Evolutionary conservation across 75 land plant genomes (phyloP).

Genomic region (Cupressus sempervirens): DNA sequence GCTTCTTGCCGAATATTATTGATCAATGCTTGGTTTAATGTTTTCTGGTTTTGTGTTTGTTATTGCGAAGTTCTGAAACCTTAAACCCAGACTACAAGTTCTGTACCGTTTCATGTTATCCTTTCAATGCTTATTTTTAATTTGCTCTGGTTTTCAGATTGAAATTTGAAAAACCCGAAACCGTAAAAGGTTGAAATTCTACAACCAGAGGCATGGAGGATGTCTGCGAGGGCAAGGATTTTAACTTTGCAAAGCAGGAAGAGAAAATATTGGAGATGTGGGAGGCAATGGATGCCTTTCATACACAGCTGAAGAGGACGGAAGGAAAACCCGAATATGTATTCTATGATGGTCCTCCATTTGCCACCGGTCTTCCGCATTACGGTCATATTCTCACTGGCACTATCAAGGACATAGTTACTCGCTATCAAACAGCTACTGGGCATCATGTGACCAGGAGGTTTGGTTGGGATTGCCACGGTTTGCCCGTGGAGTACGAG

Average conservation of each 20-base stretch:
- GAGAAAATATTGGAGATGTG: conserved; percentile 61
- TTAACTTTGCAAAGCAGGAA: conserved; percentile 79
- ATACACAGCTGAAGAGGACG: conserved; percentile 74
- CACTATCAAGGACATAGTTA: conserved; percentile 97
- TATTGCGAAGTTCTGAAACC: neutral
- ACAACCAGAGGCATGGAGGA: conserved; percentile 75
- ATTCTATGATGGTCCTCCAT: conserved; percentile 99
- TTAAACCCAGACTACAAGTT: neutral
- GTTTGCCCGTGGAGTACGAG: conserved; percentile 93
- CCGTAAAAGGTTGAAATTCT: neutral
- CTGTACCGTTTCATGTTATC: neutral
- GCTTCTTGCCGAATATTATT: neutral
- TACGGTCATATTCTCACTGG: conserved; percentile 98
- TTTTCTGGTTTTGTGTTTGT: neutral
- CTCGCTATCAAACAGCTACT: conserved; percentile 74
- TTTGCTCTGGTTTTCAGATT: neutral
- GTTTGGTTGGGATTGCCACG: conserved; percentile 99
- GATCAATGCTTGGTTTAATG: neutral
- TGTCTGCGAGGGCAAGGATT: conserved; percentile 93
- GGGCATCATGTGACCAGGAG: conserved; percentile 93
- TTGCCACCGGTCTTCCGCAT: conserved; percentile 98
- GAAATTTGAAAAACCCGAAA: neutral
- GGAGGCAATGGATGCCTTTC: conserved; percentile 69
- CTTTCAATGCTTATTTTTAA: neutral
- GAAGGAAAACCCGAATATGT: conserved; percentile 78